Evolutionary conservation across 495 filamentous ascomycete species (phyloP).

Genomic region (Aspergillus heteromorphus): DNA sequence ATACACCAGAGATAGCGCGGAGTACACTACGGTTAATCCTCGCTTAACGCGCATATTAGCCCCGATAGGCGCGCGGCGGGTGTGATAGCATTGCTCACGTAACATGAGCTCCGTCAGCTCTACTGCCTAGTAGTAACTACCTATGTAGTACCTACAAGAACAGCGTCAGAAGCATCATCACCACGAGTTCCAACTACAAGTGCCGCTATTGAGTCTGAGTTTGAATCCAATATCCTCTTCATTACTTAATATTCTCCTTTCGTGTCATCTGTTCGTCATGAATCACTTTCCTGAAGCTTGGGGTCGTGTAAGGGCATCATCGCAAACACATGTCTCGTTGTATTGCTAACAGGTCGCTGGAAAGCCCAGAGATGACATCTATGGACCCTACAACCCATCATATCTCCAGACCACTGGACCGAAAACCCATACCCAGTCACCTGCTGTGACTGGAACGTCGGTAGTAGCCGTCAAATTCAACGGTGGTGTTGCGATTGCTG

Average conservation of each 20-base stretch:
- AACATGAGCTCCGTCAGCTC: constrained; percentile 39
- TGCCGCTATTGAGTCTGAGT: not conserved
- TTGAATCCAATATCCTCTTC: not conserved
- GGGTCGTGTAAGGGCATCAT: constrained; percentile 71
- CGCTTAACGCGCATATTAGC: constrained; percentile 11
- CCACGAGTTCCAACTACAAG: not conserved
- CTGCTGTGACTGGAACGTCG: constrained; percentile 92
- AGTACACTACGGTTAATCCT: not conserved
- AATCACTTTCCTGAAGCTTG: constrained; percentile 94
- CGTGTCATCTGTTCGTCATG: constrained; percentile 48
- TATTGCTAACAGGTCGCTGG: constrained; percentile 21
- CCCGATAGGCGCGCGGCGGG: constrained; percentile 14
- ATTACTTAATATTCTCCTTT: not conserved
- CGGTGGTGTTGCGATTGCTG: constrained; percentile 91
- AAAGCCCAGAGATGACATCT: constrained; percentile 91
- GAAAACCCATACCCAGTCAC: constrained; percentile 80
- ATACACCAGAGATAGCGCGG: too few species aligned
- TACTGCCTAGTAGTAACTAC: constrained; percentile 31
- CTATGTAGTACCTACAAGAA: not conserved
- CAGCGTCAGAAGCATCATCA: not conserved
- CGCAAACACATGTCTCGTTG: constrained; percentile 6
- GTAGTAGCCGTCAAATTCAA: constrained; percentile 93
- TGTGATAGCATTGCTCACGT: constrained; percentile 18
- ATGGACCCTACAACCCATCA: constrained; percentile 84
- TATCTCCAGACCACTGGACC: constrained; percentile 68